Base-by-base conservation (phyloP, 2,329 filamentous ascomycete genomes). In the Claviceps pusilla region DNA sequence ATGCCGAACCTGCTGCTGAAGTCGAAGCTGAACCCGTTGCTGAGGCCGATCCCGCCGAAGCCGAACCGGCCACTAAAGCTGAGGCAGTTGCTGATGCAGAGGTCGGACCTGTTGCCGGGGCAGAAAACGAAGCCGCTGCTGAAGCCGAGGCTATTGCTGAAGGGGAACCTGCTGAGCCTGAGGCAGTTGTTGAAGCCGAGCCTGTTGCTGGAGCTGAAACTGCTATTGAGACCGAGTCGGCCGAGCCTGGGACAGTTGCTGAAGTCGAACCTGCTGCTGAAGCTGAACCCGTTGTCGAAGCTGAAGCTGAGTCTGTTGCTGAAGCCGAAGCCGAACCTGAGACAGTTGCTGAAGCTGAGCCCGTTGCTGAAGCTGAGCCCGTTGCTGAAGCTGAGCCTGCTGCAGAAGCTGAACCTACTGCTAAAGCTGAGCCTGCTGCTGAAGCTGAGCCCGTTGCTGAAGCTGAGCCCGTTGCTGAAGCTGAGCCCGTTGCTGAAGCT, bases 371-470 rank as follows among this genome's bases (percentile, higher is more conserved):
- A n/a, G n/a, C n/a, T n/a, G n/a, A n/a, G n/a, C n/a, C n/a, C n/a
- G n/a, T n/a, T n/a, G n/a, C n/a, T n/a, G n/a, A n/a, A n/a, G n/a
- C 33, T 7, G 14, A 24, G 3, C 31, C 31, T 37, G 35, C 10
- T n/a, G 19, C n/a, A 35, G 41, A 16, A 31, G 41, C 24, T 7
- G 51, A 56, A 33, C 2, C 33, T 10, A n/a, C 10, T 10, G 12
- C 46, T 3, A 51, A 57, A 45, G 43, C 31, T 46, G 57, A 59
- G 14, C 46, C 47, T 51, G 43, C 31, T 48, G 57, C 47, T 50
- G 41, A 24, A 43, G 41, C 41, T 14, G 24, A 29, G 11, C 39
- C 37, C 7, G 49, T 14, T 31, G 50, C 31, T 16, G 43, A 28
- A 14, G 51, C 50, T 11, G 54, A 31, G 9, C 42, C 54, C 4